Evolutionary conservation across 2,329 filamentous ascomycete species (phyloP), one percentile per base, ranked within the genome.

Genomic region (Microdochium nivale): DNA sequence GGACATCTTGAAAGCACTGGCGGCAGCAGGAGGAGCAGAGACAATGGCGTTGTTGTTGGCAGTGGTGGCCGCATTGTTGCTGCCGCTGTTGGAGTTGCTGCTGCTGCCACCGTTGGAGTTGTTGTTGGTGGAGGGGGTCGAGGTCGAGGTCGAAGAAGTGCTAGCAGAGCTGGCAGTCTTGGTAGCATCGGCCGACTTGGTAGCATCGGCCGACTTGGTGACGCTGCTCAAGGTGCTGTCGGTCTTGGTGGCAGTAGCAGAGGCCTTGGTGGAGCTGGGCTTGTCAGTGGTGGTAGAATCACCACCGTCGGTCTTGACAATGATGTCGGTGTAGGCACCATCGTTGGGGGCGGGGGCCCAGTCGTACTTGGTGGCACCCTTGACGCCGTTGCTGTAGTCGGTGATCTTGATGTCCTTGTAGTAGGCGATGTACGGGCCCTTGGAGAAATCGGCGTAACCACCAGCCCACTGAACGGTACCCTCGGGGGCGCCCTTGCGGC

Each of bases 381-480:
- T 61, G 49, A 68, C 68, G 56, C 74, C 74, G 63, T 78, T 78
- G 62, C 71, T 70, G 67, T 76, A 79, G 69, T 83, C 78, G 59
- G 67, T 62, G 55, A 83, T 75, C 56, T 65, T 73, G 58, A 82
- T 64, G 62, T 68, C 73, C 72, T 80, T 72, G 77, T 82, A 82
- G 72, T 76, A 76, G 60, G 70, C 79, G 51, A 67, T 62, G 70
- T 78, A 80, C 53, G 79, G 79, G 54, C 66, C 76, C 59, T 78
- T 57, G 57, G 58, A 59, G 62, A 79, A 81, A 63, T 80, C 67
- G 58, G 78, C 69, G 59, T 63, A 63, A 54, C 86, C 86, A 56
- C 84, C 86, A 52, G 81, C 80, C 83, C 83, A 86, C 54, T 78
- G 58, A 54, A 90, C 86, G 32, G 89, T 94, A 54, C 89, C 89